Base-by-base conservation (phyloP, 2,329 filamentous ascomycete genomes). In the Aschersonia sp. region DNA sequence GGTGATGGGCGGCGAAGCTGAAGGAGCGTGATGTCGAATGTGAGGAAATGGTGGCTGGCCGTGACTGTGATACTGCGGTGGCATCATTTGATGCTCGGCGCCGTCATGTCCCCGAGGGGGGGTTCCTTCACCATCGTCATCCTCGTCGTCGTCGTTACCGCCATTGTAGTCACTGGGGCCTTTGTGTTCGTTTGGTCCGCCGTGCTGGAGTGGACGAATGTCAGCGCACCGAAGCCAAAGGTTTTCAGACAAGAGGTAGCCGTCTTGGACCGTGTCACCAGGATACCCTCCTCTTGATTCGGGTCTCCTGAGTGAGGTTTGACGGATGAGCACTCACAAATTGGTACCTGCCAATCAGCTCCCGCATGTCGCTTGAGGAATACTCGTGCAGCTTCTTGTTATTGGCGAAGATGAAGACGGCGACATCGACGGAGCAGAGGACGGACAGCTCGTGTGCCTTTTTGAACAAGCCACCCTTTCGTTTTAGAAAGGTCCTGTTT, bases 381-480 rank as follows among this genome's bases (percentile, higher is more conserved):
- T 95, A 98, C 66, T 98, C 89, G 67, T 97, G 96, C 30, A 98
- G 77, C 71, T 97, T 97, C 76, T 97, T 98, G 68, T 98, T 98
- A 69, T 87, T 89, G 54, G 91, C 91, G 62, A 97, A 97, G 60
- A 98, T 96, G 65, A 98, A 92, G 60, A 98, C 92, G 41, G 92
- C 92, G 56, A 98, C 92, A 65, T 98, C 92, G 63, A 98, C 92
- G 40, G 89, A 96, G 66, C 92, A 98, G 53, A 98, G 83, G 44
- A 98, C 92, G 47, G 91, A 95, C 47, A 98, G 78, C 75, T 98
- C 92, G 66, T 98, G 89, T 47, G 92, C 92, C 78, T 98, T 98
- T 74, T 98, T 98, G 78, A 98, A 98, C 45, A 98, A 75, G 59
- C 92, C 92, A 59, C 91, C 92, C 70, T 98, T 98, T 71, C 92